phyloP scores from a whole-genome alignment of 768 basidiomycete genomes.

The Coprinellus micaceus region DNA sequence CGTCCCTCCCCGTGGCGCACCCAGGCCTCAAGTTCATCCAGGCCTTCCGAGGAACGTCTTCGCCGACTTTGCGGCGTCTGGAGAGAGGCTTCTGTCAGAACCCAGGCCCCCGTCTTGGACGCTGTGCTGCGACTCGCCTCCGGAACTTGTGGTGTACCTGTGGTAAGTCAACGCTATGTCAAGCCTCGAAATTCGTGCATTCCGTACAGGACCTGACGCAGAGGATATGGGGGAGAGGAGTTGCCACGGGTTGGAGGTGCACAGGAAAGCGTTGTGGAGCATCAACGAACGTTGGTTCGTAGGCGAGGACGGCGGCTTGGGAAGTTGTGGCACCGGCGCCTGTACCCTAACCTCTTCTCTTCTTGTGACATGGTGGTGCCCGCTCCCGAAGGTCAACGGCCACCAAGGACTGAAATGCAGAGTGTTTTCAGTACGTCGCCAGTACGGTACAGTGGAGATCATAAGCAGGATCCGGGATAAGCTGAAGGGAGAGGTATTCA shows the following conservation, averaged over 20 bases:
- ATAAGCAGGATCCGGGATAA: too few species aligned
- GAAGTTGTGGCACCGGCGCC: too few species aligned
- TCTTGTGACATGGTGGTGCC: too few species aligned
- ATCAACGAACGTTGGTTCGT: constrained; percentile 3
- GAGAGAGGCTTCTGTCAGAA: constrained; percentile 23
- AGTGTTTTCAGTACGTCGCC: too few species aligned
- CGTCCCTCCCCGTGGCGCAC: constrained; percentile 17
- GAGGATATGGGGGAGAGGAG: constrained; percentile 34
- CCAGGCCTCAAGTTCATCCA: constrained; percentile 34
- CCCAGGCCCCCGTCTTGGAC: constrained; percentile 16
- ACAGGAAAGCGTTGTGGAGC: constrained; percentile 35
- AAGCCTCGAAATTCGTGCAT: constrained; percentile 26
- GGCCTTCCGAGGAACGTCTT: constrained; percentile 34
- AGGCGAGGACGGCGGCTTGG: too few species aligned
- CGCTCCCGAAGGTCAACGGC: too few species aligned
- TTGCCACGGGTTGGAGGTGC: constrained; percentile 34
- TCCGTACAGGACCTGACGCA: constrained; percentile 30
- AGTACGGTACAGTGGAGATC: too few species aligned
- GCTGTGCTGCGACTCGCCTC: constrained; percentile 20
- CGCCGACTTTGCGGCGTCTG: constrained; percentile 26
- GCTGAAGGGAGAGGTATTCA: too few species aligned
- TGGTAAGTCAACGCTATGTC: constrained; percentile 32
- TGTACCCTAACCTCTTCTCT: too few species aligned
- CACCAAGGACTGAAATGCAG: too few species aligned
- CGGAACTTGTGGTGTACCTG: constrained; percentile 37